phyloP scores from a whole-genome alignment of 176 grass and related monocot species.

The Miscanthus lutarioriparius region DNA sequence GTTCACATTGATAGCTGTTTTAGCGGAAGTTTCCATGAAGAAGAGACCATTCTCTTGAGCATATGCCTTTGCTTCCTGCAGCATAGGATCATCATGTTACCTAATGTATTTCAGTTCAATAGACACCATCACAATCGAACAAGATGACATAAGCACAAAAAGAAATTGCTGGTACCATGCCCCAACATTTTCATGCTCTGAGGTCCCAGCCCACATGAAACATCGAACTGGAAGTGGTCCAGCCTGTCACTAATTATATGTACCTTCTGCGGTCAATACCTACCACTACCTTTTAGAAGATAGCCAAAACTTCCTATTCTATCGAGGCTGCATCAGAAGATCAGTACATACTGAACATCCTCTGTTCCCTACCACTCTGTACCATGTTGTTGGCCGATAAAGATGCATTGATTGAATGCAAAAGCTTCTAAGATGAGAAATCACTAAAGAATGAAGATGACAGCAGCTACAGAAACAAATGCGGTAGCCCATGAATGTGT shows the following conservation, averaged over 20 bases:
- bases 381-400: neutral
- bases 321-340: neutral
- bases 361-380: neutral
- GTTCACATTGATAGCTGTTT: conserved; percentile 90
- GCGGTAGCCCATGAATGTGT: neutral
- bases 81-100: neutral
- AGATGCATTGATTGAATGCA: conserved; percentile 3
- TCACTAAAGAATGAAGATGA: neutral
- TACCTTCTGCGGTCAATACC: neutral
- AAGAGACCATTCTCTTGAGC: conserved; percentile 87
- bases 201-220: neutral
- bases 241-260: neutral
- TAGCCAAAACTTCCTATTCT: neutral
- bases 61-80: conserved; percentile 83
- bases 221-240: neutral
- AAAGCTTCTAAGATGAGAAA: neutral
- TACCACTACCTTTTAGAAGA: conserved; percentile 1
- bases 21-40: conserved; percentile 94
- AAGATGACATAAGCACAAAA: neutral
- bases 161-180: neutral
- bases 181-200: neutral
- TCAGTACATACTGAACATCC: neutral
- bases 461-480: neutral
- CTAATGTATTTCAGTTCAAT: neutral
- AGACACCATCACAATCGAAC: neutral